phyloP scores from a whole-genome alignment of 169 alveolate genomes.

The Cryptosporidium meleagridis region DNA sequence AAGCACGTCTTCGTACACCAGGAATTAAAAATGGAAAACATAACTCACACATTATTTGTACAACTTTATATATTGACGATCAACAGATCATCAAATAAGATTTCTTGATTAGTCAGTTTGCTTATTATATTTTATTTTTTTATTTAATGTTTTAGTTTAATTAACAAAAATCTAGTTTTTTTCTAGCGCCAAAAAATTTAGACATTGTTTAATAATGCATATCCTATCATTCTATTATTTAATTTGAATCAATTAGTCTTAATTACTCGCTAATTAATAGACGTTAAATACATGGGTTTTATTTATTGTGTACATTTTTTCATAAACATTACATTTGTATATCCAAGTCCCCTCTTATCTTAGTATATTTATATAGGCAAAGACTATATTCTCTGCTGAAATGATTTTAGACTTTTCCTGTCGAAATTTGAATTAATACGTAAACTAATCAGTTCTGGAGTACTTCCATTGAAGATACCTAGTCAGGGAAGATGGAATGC shows the following conservation, averaged over 20 bases:
- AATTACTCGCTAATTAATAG: not conserved
- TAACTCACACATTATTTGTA: not conserved
- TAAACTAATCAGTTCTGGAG: not conserved
- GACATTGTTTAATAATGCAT: not conserved
- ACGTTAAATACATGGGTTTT: not conserved
- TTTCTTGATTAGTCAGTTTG: not conserved
- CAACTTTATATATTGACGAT: not conserved
- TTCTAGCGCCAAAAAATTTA: conserved; percentile 1
- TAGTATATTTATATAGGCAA: too few species aligned
- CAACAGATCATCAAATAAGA: not conserved
- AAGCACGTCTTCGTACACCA: not conserved
- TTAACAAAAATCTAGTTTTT: not conserved
- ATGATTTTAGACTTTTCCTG: too few species aligned
- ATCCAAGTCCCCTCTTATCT: not conserved
- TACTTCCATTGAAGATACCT: conserved; percentile 2
- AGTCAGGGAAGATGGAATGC: not conserved
- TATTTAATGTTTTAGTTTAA: not conserved
- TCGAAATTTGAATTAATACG: not conserved
- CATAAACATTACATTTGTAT: too few species aligned
- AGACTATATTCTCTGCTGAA: not conserved
- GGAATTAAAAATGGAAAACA: not conserved
- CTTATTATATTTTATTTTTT: not conserved
- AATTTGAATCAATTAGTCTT: not conserved
- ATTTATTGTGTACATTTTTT: too few species aligned
- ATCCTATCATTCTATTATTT: not conserved